Evolutionary conservation across 192 early-diverging fungal genomes (phyloP).

Genomic region (Haplosporangium gracile): DNA sequence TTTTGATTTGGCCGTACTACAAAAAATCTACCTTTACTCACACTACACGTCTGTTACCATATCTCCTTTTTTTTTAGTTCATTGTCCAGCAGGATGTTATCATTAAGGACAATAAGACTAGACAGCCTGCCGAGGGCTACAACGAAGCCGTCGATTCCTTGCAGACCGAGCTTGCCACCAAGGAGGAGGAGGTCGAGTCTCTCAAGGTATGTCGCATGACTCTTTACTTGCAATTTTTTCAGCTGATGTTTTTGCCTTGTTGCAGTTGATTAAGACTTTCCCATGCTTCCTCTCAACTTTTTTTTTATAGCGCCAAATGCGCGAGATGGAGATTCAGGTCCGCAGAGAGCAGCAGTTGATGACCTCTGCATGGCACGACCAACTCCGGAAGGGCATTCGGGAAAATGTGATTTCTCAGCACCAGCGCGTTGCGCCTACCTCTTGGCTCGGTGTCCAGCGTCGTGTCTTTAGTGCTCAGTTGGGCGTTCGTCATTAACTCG

Average conservation of each 20-base stretch:
- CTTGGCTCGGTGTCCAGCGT: slow-evolving; percentile 60
- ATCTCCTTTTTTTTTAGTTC: slow-evolving; percentile 52
- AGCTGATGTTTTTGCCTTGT: background rate
- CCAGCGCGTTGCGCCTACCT: slow-evolving; percentile 36
- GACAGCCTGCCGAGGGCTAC: slow-evolving; percentile 54
- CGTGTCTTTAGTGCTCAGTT: slow-evolving; percentile 48
- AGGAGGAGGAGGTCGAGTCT: slow-evolving; percentile 58
- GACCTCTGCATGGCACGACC: slow-evolving; percentile 84
- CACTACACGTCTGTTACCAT: slow-evolving; percentile 47
- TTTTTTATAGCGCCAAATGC: slow-evolving; percentile 72
- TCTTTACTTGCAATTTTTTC: slow-evolving; percentile 3
- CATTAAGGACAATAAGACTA: slow-evolving; percentile 43
- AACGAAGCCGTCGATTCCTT: slow-evolving; percentile 70
- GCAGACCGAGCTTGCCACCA: slow-evolving; percentile 59
- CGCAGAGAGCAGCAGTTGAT: slow-evolving; percentile 86
- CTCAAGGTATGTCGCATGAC: slow-evolving; percentile 33
- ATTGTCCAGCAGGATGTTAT: slow-evolving; percentile 61
- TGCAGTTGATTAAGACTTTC: background rate
- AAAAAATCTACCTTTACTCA: slow-evolving; percentile 30
- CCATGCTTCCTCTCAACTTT: slow-evolving; percentile 42
- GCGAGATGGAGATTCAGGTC: slow-evolving; percentile 78
- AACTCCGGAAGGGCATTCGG: slow-evolving; percentile 59
- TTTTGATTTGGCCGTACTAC: background rate
- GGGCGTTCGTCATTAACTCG: slow-evolving; percentile 32
- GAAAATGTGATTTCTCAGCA: slow-evolving; percentile 65